These are phyloP conservation scores for Exophiala viscosa DNA, from an alignment of 2,329 filamentous ascomycete genomes.

Conservation along the genomic window DNA sequence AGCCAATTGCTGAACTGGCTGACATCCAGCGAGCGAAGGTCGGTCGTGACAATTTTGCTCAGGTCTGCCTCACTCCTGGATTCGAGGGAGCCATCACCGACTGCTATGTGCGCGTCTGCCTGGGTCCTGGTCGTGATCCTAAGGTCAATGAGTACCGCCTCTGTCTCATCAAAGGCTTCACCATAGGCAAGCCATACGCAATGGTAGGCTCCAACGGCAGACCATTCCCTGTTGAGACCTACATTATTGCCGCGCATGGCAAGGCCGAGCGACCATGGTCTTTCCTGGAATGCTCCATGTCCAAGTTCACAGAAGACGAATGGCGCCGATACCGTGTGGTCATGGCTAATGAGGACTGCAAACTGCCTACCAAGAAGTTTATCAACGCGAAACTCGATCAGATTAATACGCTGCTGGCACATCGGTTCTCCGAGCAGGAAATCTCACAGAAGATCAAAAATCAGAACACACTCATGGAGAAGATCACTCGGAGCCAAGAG, in stretches of 20 bases:
- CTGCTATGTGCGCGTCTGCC: conserved; percentile 79
- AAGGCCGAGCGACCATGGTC: conserved; percentile 80
- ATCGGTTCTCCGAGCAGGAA: conserved; percentile 77
- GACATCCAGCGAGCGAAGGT: conserved; percentile 82
- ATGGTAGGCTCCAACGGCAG: conserved; percentile 72
- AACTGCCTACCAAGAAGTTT: conserved; percentile 67
- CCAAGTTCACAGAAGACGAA: conserved; percentile 77
- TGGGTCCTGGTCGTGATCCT: conserved; percentile 71
- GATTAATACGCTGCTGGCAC: conserved; percentile 74
- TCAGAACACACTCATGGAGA: conserved; percentile 64
- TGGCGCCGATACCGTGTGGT: conserved; percentile 76
- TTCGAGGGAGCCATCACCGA: conserved; percentile 79
- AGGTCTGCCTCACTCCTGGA: conserved; percentile 88
- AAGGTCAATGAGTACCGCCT: conserved; percentile 80
- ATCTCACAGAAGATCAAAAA: conserved; percentile 74
- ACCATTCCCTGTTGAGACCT: conserved; percentile 78
- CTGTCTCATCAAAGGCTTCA: conserved; percentile 85
- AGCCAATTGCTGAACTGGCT: conserved; percentile 67
- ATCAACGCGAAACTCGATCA: conserved; percentile 71
- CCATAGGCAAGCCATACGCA: conserved; percentile 75
- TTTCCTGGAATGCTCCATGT: conserved; percentile 86
- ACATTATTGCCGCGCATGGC: conserved; percentile 76
- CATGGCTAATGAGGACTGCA: conserved; percentile 67
- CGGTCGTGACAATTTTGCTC: conserved; percentile 78
- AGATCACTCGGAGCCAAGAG: conserved; percentile 60